Conservation (phyloP, 225 moss, liverwort and hornwort species). For the Polytrichum formosum region DNA sequence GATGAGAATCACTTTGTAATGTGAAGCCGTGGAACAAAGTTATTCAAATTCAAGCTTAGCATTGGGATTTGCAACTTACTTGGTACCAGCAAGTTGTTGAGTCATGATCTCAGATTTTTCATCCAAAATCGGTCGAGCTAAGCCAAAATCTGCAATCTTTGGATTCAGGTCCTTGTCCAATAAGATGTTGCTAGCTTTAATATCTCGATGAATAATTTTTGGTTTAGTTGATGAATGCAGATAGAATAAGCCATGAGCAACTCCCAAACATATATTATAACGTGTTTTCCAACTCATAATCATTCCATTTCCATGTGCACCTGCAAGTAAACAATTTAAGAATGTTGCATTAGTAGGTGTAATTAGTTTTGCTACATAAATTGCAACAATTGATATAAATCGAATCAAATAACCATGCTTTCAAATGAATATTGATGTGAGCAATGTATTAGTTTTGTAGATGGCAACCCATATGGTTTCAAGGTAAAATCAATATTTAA, state of each 20-base stretch:
- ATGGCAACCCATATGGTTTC: neutral
- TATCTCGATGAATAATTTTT: slow-evolving; percentile 50
- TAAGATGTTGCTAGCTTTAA: slow-evolving; percentile 47
- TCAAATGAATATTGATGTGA: no score
- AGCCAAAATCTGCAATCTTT: slow-evolving; percentile 46
- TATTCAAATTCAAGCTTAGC: no score
- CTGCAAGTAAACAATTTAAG: neutral
- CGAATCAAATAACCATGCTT: neutral
- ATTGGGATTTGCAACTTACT: slow-evolving; percentile 10
- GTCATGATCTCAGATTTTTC: slow-evolving; percentile 24
- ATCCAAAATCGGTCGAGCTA: slow-evolving; percentile 37
- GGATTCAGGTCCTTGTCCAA: slow-evolving; percentile 34
- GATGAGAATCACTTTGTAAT: no score
- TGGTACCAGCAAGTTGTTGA: slow-evolving; percentile 19
- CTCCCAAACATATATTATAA: slow-evolving; percentile 11
- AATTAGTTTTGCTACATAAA: neutral
- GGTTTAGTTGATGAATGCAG: slow-evolving; percentile 45
- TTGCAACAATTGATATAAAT: neutral
- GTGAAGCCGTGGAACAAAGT: no score
- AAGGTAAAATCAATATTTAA: neutral
- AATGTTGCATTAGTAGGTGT: neutral
- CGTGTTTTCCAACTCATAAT: slow-evolving; percentile 22
- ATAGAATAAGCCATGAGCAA: slow-evolving; percentile 25
- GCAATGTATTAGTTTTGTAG: no score
- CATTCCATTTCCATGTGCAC: slow-evolving; percentile 2